These are phyloP conservation scores for Hanseniaspora taiwanica DNA, from an alignment of 805 yeast species.

Conservation along the genomic window DNA sequence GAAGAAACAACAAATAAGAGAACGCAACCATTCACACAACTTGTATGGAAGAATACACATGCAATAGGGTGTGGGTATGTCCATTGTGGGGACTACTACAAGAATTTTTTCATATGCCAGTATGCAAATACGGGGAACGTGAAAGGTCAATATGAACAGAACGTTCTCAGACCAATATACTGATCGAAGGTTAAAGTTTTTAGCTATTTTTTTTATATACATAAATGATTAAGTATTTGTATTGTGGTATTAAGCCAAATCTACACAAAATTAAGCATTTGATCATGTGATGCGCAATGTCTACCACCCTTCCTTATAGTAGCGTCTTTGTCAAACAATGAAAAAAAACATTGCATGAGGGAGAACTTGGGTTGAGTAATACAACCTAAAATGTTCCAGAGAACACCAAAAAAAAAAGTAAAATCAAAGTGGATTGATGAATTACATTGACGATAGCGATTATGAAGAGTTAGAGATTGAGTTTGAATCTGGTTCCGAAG, in stretches of 20 bases:
- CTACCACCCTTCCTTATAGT: too few relatives aligned
- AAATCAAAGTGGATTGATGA: slow-evolving; percentile 4
- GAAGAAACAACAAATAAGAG: slow-evolving; percentile 25
- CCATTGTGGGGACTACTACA: slow-evolving; percentile 37
- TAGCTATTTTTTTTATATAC: neutral
- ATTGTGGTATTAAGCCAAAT: too few relatives aligned
- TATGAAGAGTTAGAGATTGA: neutral
- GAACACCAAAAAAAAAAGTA: neutral
- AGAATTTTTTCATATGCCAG: slow-evolving; percentile 54
- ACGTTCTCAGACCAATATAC: slow-evolving; percentile 17
- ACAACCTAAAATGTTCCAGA: too few relatives aligned
- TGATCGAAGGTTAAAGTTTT: neutral
- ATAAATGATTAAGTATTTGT: neutral
- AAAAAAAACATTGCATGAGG: too few relatives aligned
- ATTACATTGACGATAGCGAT: neutral
- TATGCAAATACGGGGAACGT: slow-evolving; percentile 58
- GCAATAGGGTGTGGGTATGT: slow-evolving; percentile 59
- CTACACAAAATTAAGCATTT: too few relatives aligned
- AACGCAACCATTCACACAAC: slow-evolving; percentile 73
- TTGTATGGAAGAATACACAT: slow-evolving; percentile 56
- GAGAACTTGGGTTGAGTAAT: too few relatives aligned
- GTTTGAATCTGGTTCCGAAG: neutral
- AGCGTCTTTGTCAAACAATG: too few relatives aligned
- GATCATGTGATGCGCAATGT: too few relatives aligned
- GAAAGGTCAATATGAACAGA: slow-evolving; percentile 27